Evolutionary conservation across 2,329 filamentous ascomycete genomes (phyloP).

Genomic region (Dactylellina drechsleri): DNA sequence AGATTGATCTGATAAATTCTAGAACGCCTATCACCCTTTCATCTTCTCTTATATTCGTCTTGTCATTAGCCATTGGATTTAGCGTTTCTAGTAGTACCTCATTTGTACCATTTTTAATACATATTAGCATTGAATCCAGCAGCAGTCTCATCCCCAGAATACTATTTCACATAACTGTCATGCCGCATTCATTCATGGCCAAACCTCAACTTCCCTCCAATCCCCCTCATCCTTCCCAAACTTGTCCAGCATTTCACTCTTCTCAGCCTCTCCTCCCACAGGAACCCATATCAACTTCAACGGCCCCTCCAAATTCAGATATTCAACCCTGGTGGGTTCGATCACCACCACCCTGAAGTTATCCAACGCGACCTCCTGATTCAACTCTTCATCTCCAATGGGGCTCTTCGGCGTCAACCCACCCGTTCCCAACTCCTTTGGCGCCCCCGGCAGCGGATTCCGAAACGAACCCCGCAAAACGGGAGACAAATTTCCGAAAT

Average conservation of each 20-base stretch:
- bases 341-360: constrained; percentile 87
- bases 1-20: constrained; percentile 4
- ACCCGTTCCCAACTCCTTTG: constrained; percentile 64
- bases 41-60: background rate
- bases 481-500: constrained; percentile 89
- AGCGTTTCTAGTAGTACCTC: constrained; percentile 12
- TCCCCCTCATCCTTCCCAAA: constrained; percentile 24
- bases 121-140: too few relatives aligned
- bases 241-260: constrained; percentile 28
- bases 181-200: constrained; percentile 22
- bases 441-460: constrained; percentile 74
- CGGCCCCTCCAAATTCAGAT: constrained; percentile 57
- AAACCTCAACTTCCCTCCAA: constrained; percentile 51
- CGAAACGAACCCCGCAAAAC: constrained; percentile 79
- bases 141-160: constrained; percentile 2
- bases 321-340: constrained; percentile 75
- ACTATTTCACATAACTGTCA: background rate
- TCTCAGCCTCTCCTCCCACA: constrained; percentile 39
- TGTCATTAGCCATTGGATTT: constrained; percentile 11
- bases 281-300: constrained; percentile 37
- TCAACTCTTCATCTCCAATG: constrained; percentile 63
- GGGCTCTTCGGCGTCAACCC: constrained; percentile 23
- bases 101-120: too few relatives aligned
- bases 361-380: constrained; percentile 72
- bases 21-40: background rate